Base-by-base conservation (phyloP, 176 grass and related monocot genomes). In the Bromus sterilis region DNA sequence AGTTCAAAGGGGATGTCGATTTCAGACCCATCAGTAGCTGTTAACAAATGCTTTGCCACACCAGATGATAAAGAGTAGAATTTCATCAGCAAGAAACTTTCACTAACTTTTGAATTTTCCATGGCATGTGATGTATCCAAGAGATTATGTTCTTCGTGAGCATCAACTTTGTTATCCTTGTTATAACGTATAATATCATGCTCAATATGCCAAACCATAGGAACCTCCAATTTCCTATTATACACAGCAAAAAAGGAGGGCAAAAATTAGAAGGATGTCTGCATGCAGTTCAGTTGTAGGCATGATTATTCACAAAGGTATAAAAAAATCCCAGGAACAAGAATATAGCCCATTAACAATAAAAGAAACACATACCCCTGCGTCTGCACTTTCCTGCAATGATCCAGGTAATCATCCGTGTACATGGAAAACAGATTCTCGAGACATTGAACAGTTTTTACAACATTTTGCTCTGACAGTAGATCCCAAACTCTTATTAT, bases 81-180 rank as follows among this genome's bases (percentile, higher is more conserved):
- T 43, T 91, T 97, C 94, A 97, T 91, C 29, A 97, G 79, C 42
- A 97, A 66, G 64, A 97, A 86, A 61, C 94, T 97, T 49, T 97
- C 94, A 14, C 58, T 91, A 49, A 97, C 94, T 91, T 90, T 91
- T 33, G 91, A 90, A 57, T 93, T 85, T 46, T 97, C 94, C 69
- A 91, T 66, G 10, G 72, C 57, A 33, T 46, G 40, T 43, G 81
- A 72, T 64, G 66, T 39, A 32, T 83, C 73, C 43, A 77, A 33
- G n/a, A 78, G 37, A 56, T 56, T 53, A 34, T 84, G 71, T 44
- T 89, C 48, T 49, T 44, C 75, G 11, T 53, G 37, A 23, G 67
- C 80, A 75, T 62, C 84, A 56, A 39, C 14, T 73, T 57, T 76
- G 20, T 1, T 30, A 29, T 71, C 60, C 58, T 83, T 89, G 23